These are phyloP conservation scores for Diaporthe batatas DNA, from an alignment of 2,329 filamentous ascomycete genomes.

Conservation along the genomic window DNA sequence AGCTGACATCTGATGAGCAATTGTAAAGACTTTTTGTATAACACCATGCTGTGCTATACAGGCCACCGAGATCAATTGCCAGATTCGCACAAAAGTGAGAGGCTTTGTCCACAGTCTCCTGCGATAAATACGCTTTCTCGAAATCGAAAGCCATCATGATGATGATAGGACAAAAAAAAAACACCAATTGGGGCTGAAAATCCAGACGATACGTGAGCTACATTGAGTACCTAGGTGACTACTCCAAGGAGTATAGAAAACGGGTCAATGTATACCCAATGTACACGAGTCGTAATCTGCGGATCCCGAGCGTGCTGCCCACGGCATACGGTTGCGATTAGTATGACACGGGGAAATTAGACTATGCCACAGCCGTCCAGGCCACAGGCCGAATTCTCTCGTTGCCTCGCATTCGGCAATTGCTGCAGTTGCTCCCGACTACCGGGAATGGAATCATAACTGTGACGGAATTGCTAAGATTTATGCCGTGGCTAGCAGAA, in stretches of 20 bases:
- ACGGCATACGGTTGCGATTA: background rate
- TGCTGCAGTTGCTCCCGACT: background rate
- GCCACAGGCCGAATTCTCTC: background rate
- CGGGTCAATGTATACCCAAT: background rate
- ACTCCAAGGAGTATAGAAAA: background rate
- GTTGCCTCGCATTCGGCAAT: background rate
- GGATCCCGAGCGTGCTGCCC: background rate
- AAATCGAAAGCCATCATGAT: background rate
- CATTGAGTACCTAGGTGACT: background rate
- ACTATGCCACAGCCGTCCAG: background rate
- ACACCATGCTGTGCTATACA: conserved; percentile 3
- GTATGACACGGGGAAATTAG: background rate
- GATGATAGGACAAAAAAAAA: background rate
- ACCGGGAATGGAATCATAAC: background rate
- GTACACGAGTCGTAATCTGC: background rate
- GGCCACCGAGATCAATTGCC: background rate
- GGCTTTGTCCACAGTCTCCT: background rate
- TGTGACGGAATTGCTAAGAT: background rate
- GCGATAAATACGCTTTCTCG: background rate
- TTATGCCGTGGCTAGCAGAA: background rate
- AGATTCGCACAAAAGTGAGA: background rate
- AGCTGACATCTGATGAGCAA: background rate
- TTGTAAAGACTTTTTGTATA: background rate
- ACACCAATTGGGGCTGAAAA: background rate
- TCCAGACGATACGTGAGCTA: background rate